Evolutionary conservation across 495 filamentous ascomycete species (phyloP).

Genomic region (Penicillium herquei): DNA sequence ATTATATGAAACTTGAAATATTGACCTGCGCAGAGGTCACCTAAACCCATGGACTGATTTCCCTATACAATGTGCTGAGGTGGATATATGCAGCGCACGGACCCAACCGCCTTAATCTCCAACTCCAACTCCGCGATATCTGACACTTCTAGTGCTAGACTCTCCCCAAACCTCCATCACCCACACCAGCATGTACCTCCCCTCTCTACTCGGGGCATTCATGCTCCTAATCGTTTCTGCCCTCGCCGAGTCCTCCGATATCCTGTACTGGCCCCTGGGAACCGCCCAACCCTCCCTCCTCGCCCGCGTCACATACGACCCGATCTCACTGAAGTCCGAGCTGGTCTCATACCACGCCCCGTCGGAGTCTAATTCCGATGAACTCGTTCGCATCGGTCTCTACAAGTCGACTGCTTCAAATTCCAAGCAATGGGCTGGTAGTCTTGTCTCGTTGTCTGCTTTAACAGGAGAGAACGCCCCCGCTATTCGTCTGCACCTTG

Average conservation of each 20-base stretch:
- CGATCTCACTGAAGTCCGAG: constrained; percentile 28
- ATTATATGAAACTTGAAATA: no score
- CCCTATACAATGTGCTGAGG: no score
- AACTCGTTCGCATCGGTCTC: constrained; percentile 38
- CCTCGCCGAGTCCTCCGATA: constrained; percentile 30
- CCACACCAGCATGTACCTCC: constrained; percentile 25
- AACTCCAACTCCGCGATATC: background rate
- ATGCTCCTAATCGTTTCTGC: constrained; percentile 14
- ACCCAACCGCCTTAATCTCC: background rate
- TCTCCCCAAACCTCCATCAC: background rate
- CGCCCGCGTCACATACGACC: constrained; percentile 42
- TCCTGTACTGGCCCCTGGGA: constrained; percentile 42
- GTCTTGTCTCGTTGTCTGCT: constrained; percentile 32
- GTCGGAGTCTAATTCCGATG: constrained; percentile 7
- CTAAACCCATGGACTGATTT: no score
- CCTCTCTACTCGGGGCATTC: constrained; percentile 16
- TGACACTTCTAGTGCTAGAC: background rate
- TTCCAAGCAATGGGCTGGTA: constrained; percentile 42
- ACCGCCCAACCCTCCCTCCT: constrained; percentile 37
- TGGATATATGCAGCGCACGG: background rate
- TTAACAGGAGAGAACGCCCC: constrained; percentile 21
- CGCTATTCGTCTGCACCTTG: constrained; percentile 37
- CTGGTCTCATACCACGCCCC: constrained; percentile 38
- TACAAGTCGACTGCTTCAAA: constrained; percentile 27
- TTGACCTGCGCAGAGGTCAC: no score